Evolutionary conservation across 2,329 filamentous ascomycete genomes (phyloP).

Genomic region (Trichophyton equinum): DNA sequence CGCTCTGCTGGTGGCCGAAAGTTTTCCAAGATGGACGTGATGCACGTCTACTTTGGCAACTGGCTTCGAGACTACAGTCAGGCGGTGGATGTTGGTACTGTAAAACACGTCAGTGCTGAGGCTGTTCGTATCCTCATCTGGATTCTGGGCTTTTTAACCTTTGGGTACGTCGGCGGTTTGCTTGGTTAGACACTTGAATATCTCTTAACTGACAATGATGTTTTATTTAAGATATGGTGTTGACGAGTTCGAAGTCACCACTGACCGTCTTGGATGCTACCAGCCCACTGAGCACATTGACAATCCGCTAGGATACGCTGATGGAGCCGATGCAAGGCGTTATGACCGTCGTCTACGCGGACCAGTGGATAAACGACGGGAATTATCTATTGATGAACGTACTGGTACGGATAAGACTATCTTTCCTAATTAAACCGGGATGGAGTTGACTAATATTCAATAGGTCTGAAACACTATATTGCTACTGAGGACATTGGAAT

Average conservation of each 20-base stretch:
- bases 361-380: constrained; percentile 63
- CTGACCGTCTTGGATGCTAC: constrained; percentile 67
- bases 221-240: constrained; percentile 42
- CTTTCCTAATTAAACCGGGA: not conserved
- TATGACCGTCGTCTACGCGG: constrained; percentile 73
- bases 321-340: constrained; percentile 70
- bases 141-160: constrained; percentile 79
- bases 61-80: constrained; percentile 92
- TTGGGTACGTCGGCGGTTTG: constrained; percentile 45
- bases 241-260: constrained; percentile 73
- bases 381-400: constrained; percentile 63
- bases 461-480: constrained; percentile 80
- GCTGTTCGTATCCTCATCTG: constrained; percentile 82
- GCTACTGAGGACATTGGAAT: constrained; percentile 68
- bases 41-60: constrained; percentile 90
- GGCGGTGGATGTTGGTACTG: constrained; percentile 81
- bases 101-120: constrained; percentile 81
- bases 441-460: constrained; percentile 9
- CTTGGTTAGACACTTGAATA: not conserved
- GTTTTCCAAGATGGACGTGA: constrained; percentile 76
- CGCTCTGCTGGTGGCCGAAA: constrained; percentile 58
- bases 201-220: not conserved
- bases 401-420: constrained; percentile 40
- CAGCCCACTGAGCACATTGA: constrained; percentile 75
- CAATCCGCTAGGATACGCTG: constrained; percentile 69